phyloP scores from a whole-genome alignment of 208 protist species.

The Trypanosoma mega region DNA sequence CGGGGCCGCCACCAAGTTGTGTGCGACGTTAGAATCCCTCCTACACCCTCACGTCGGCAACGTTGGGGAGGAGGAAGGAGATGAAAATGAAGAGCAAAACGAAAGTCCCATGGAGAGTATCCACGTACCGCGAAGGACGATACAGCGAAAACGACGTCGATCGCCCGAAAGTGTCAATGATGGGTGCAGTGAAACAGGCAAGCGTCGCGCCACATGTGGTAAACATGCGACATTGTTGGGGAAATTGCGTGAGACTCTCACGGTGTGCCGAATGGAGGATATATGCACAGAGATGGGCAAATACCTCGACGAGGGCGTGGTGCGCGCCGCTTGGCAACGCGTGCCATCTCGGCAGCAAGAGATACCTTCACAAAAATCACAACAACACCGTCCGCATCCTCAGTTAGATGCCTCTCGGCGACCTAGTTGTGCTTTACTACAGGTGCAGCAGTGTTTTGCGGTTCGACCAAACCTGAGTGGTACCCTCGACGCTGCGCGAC shows the following conservation, averaged over 20 bases:
- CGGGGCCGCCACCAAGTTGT: too few relatives aligned
- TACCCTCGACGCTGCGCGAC: slow-evolving; percentile 63
- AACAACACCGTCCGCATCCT: not conserved
- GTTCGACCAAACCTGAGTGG: slow-evolving; percentile 48
- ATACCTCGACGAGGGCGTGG: slow-evolving; percentile 43
- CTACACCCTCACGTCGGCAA: not conserved
- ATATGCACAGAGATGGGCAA: slow-evolving; percentile 32
- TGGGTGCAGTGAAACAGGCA: too few relatives aligned
- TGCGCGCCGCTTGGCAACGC: slow-evolving; percentile 9
- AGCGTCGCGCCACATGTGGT: too few relatives aligned
- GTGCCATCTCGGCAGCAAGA: not conserved
- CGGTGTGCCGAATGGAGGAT: slow-evolving; percentile 37
- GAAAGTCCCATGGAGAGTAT: not conserved
- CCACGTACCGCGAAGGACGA: too few relatives aligned
- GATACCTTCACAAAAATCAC: not conserved
- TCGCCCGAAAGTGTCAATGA: too few relatives aligned
- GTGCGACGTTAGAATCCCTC: not conserved
- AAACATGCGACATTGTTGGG: slow-evolving; percentile 33
- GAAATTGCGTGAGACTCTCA: slow-evolving; percentile 43
- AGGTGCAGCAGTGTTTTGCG: slow-evolving; percentile 68
- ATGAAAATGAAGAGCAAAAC: not conserved
- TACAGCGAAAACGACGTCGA: too few relatives aligned
- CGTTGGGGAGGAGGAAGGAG: not conserved
- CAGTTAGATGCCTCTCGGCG: slow-evolving; percentile 1
- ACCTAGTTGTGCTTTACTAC: slow-evolving; percentile 19